Evolutionary conservation across 805 yeast species (phyloP), one percentile per base, ranked within the genome.

Genomic region (Candida insectorum): DNA sequence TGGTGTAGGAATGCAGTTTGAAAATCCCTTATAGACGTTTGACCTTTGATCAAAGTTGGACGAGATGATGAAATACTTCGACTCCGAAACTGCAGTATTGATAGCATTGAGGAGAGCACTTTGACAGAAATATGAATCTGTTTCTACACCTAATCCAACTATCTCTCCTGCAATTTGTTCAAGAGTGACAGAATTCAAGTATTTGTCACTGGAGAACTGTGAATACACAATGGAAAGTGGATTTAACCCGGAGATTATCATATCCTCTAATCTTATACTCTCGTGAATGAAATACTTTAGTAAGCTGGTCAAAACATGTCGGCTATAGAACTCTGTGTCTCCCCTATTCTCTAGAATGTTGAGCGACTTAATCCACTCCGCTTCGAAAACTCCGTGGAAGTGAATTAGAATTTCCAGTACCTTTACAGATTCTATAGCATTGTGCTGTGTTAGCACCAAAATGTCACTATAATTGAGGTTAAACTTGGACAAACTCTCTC

Each of bases 381-480:
- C 29, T 10, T 52, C 47, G 9, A 61, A 34, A 4, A 65, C 54
- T 16, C 45, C 38, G 34, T 47, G 45, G 6, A 58, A 34, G 25
- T 58, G 65, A 27, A 65, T 53, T 4, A 54, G 51, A n/a, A 65
- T 44, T 26, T 54, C 47, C 14, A 40, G 41, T 5, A 69, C 52
- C 15, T 51, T 36, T 1, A 65, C 59, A 4, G 43, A 28, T 1
- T 41, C 36, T 3, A 60, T 28, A 14, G 56, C 54, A 36, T 69
- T 69, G 5, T 56, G 48, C 7, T 49, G 28, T 14, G 65, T 58
- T 28, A 65, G 49, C 4, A 69, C 58, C 13, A 48, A 24, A 23
- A 60, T 33, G 29, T 58, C 56, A 35, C 61, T 62, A 30, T 53
- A 54, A 32, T 44, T 45, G 24, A 49, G 59, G 36, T 59, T 54